Conservation (phyloP, 257 asterid species). For the Sherardia arvensis region DNA sequence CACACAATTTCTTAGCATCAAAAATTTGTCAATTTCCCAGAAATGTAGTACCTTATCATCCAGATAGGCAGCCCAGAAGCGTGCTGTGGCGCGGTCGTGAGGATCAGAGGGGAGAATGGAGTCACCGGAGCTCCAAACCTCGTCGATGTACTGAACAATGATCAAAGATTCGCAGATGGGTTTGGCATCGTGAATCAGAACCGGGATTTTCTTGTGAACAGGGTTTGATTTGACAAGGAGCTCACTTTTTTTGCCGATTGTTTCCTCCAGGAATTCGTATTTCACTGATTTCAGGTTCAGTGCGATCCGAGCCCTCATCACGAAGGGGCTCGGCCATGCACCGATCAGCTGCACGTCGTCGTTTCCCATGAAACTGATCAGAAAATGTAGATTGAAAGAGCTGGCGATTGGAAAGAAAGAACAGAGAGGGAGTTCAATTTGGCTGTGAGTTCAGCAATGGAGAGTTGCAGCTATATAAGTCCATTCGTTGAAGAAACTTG, state of each 20-base stretch:
- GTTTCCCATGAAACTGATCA: background rate
- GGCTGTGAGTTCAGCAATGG: background rate
- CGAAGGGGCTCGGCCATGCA: slow-evolving; percentile 35
- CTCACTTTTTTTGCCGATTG: slow-evolving; percentile 21
- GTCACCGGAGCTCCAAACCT: slow-evolving; percentile 34
- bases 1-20: too few relatives aligned
- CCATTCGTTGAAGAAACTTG: background rate
- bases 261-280: slow-evolving; percentile 24
- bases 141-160: slow-evolving; percentile 40
- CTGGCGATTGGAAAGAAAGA: background rate
- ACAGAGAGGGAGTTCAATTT: slow-evolving; percentile 1
- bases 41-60: slow-evolving; percentile 5
- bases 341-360: slow-evolving; percentile 28
- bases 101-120: slow-evolving; percentile 38
- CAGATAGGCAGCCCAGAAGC: slow-evolving; percentile 38
- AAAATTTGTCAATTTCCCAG: too few relatives aligned
- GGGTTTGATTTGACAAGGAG: slow-evolving; percentile 34
- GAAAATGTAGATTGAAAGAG: background rate
- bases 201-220: slow-evolving; percentile 37
- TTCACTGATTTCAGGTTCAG: slow-evolving; percentile 31
- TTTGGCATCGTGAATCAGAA: slow-evolving; percentile 30
- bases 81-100: slow-evolving; percentile 33
- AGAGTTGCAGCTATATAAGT: background rate
- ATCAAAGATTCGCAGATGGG: slow-evolving; percentile 38
- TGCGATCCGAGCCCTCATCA: slow-evolving; percentile 29